phyloP scores from a whole-genome alignment of 1,284 basidiomycete species.

The Malassezia sympodialis region DNA sequence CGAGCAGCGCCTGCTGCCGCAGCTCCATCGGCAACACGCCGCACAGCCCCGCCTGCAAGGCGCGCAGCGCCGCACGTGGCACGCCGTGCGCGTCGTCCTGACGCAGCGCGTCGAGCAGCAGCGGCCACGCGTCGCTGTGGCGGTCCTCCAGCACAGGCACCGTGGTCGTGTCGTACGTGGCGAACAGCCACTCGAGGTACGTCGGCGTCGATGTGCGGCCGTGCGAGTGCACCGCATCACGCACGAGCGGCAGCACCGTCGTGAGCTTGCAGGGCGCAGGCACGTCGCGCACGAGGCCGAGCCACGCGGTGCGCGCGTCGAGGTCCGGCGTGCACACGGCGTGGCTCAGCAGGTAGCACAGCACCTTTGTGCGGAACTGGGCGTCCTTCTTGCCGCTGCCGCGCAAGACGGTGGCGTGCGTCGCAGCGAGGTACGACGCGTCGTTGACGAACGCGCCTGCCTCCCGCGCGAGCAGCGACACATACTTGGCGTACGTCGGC shows the following conservation, averaged over 20 bases:
- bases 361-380: conserved; percentile 60
- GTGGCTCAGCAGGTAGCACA: conserved; percentile 76
- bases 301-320: conserved; percentile 55
- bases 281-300: conserved; percentile 58
- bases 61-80: conserved; percentile 29
- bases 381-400: conserved; percentile 56
- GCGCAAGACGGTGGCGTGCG: conserved; percentile 59
- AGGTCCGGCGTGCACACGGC: conserved; percentile 57
- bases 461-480: conserved; percentile 52
- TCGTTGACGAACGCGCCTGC: conserved; percentile 57
- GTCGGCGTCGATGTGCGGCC: conserved; percentile 3
- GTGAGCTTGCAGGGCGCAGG: conserved; percentile 59
- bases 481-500: conserved; percentile 61
- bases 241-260: conserved; percentile 58
- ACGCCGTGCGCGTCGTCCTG: conserved; percentile 17
- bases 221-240: conserved; percentile 47
- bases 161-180: conserved; percentile 53
- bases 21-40: conserved; percentile 53
- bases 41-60: conserved; percentile 54
- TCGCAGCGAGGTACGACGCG: conserved; percentile 55
- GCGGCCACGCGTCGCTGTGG: conserved; percentile 37
- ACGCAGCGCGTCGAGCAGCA: conserved; percentile 20
- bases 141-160: conserved; percentile 55
- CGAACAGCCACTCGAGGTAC: conserved; percentile 54
- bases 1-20: conserved; percentile 55